Base-by-base conservation (phyloP, 495 filamentous ascomycete genomes). In the Penicillium dipodomyicola region DNA sequence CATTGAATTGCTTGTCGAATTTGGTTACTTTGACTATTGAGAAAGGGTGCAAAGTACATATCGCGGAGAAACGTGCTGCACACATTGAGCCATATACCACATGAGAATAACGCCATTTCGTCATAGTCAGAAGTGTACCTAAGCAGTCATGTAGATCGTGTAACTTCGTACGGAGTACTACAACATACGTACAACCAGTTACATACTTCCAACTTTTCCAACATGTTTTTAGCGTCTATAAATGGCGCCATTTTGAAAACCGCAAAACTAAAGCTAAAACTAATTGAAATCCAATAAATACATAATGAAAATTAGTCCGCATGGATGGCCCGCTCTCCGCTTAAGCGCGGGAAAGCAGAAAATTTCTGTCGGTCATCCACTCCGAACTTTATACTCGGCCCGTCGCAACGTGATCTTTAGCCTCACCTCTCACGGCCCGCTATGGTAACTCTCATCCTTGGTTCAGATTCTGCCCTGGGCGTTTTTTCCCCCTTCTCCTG, bases 401-500 rank as follows among this genome's bases (percentile, higher is more conserved):
- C 52, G 52, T 47, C 57, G 52, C 59, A 64, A 60, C 64, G 62
- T 62, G 59, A 63, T 62, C 54, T 62, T 60, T 56, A 58, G 42
- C 35, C 35, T 43, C 19, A 30, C 51, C 50, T 32, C 30, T 32
- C 42, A 40, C 52, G 56, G 54, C 30, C 54, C 54, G 35, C 29
- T 9, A 5, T 33, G 41, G 50, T 25, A 9, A 19, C 30, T 49
- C 29, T 33, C 9, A 7, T 19, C 39, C 50, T 15, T 43, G 37
- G 45, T 32, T 51, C 32, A 5, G 22, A 27, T 6, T 41, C 33
- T n/a, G 22, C 22, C 22, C 22, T 23, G 22, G 22, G 22, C 22
- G 22, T 3, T 20, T 22, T 3, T 2, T 2, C 22, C 22, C 27
- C 27, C 27, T 19, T 10, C 6, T 17, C 29, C 29, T 48, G 25